Base-by-base conservation (phyloP, 208 protist genomes). In the Crithidia sp. region DNA sequence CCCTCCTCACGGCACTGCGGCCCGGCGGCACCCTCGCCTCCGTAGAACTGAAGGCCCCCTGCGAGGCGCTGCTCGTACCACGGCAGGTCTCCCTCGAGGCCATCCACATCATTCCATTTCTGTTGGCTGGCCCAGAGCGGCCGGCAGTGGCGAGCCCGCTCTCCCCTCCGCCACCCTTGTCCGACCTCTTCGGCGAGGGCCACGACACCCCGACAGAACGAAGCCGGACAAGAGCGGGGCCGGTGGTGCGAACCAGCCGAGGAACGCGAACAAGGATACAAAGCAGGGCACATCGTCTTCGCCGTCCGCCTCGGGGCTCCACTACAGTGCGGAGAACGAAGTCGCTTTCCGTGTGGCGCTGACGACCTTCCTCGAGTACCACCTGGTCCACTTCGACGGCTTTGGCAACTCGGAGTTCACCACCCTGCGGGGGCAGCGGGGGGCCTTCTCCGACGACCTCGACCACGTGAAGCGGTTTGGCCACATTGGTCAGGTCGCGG, bases 321-420 rank as follows among this genome's bases (percentile, higher is more conserved):
- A 66, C 19, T 79, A 71, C 58, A 37, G 67, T 3, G 16, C 74
- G 2, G 61, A 79, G 12, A 74, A 74, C 19, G 43, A 19, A 41
- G 41, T 17, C n/a, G 68, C 67, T 7, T 70, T 88, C 36, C 61
- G 58, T 6, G 57, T 49, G 10, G 75, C 77, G 0, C 65, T 90
- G 14, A 45, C 59, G 13, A 43, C 73, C 6, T 93, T 95, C 79
- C 59, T 95, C 9, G 45, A 77, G 14, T 89, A 90, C 47, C 90
- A 95, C 54, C 67, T 89, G 6, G 47, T 95, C 5, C 84, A 83
- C 58, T 93, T 95, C 66, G 79, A 86, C 17, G 65, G 49, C 37
- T 60, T 76, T 19, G 81, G 82, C 28, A 81, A 69, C 12, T 77
- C 77, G 12, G 63, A 76, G 14, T 95, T 95, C 67, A 83, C 77